Base-by-base conservation (phyloP, 768 basidiomycete genomes). In the Holtermanniella nyarrowii region DNA sequence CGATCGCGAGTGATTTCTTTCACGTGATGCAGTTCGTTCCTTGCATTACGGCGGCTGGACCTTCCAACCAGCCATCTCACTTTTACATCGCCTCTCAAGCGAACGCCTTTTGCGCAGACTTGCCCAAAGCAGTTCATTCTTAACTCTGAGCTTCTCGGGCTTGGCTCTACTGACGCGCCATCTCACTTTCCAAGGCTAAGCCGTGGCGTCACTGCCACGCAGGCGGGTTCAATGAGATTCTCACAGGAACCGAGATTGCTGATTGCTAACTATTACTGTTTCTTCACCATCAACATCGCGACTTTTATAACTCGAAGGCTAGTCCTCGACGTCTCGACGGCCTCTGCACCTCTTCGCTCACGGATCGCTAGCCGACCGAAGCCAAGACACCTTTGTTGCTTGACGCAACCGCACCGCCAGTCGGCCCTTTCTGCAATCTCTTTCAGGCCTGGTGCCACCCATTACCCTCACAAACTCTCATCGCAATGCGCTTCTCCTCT, bases 291-390 rank as follows among this genome's bases (percentile, higher is more conserved):
- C 31, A 37, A 7, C 31, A 37, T 37, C 31, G 31, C 16, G 10
- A 5, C 25, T 26, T 48, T n/a, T n/a, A n/a, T n/a, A n/a, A n/a
- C 27, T 48, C 27, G 46, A 11, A 48, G 46, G 46, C 46, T 48
- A 48, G 46, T 48, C 46, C 46, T 48, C 46, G 46, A 4, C 25
- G 21, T 25, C 41, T 24, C 31, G 14, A 47, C 26, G n/a, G n/a
- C n/a, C n/a, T n/a, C n/a, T n/a, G n/a, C 31, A 37, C 44, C 24
- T 18, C 46, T 43, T 37, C 31, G 37, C n/a, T n/a, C n/a, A n/a
- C n/a, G n/a, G n/a, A n/a, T 58, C 57, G 54, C 58, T 47, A 59
- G 58, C 42, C 54, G 58, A 55, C 37, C 13, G 12, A 11, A 49
- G 4, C 3, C 46, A n/a, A 23, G 20, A 18, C 23, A 26, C 23